phyloP scores from a whole-genome alignment of 257 asterid species.

The Solanum pennellii region DNA sequence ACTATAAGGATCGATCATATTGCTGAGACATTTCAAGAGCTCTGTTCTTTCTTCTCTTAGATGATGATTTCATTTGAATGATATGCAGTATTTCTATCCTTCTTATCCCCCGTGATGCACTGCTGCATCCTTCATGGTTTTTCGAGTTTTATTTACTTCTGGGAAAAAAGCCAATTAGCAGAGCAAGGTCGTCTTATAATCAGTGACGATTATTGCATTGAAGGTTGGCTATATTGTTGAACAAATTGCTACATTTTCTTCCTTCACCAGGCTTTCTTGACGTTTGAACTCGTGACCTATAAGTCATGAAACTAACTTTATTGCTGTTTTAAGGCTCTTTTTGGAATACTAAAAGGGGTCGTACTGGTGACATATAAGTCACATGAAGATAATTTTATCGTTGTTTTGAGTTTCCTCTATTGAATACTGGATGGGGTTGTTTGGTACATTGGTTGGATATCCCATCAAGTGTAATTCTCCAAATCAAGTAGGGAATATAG shows the following conservation, averaged over 20 bases:
- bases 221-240: neutral
- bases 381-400: neutral
- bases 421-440: neutral
- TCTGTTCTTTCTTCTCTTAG: neutral
- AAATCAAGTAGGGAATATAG: neutral
- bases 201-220: neutral
- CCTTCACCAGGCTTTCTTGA: no score
- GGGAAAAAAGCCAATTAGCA: neutral
- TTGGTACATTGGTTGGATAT: neutral
- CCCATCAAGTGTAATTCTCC: no score
- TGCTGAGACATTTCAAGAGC: neutral
- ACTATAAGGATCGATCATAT: neutral
- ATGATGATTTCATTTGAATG: neutral
- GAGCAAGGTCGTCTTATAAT: neutral
- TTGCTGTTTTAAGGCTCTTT: no score
- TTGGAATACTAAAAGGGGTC: no score
- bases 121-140: neutral
- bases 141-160: neutral
- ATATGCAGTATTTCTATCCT: neutral
- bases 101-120: neutral
- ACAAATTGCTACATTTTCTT: neutral
- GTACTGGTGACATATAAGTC: neutral
- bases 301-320: neutral
- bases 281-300: neutral
- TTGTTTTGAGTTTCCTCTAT: fast-evolving